Conservation (phyloP, 805 yeast species). For the Candida germanica region DNA sequence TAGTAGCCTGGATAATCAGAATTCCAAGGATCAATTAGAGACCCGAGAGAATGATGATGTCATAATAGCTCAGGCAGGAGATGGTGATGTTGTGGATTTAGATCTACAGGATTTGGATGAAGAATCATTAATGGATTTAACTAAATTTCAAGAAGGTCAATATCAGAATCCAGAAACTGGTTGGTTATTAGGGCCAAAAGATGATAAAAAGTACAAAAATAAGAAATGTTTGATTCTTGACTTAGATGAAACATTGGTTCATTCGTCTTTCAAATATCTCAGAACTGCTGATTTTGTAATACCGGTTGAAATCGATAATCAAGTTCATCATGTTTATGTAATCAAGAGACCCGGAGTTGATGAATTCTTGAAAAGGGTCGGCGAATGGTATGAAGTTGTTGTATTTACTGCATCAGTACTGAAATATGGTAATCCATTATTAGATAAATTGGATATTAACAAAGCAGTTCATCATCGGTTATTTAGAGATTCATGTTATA, state of each 20-base stretch:
- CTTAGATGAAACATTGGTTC: conserved; percentile 94
- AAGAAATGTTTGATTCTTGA: conserved; percentile 89
- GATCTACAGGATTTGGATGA: conserved; percentile 19
- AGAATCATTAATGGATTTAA: conserved; percentile 48
- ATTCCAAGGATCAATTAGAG: neutral
- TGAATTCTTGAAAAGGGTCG: conserved; percentile 79
- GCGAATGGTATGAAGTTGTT: conserved; percentile 87
- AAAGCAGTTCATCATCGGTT: conserved; percentile 82
- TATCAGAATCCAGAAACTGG: conserved; percentile 60
- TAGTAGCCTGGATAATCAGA: neutral
- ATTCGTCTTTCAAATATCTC: conserved; percentile 87
- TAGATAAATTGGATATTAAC: conserved; percentile 81
- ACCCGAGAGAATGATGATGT: neutral
- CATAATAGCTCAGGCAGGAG: conserved; percentile 10
- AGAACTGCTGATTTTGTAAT: conserved; percentile 94
- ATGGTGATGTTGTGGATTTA: conserved; percentile 13
- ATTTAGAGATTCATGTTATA: conserved; percentile 91
- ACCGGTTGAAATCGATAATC: conserved; percentile 94
- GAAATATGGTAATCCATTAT: conserved; percentile 92
- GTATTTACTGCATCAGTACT: conserved; percentile 96
- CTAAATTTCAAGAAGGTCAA: conserved; percentile 70
- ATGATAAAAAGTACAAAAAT: conserved; percentile 44
- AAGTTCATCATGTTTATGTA: conserved; percentile 90
- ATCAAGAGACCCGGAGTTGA: conserved; percentile 98
- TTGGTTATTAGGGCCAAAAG: conserved; percentile 54